Base-by-base conservation (phyloP, 306 rosid genomes). In the Quercus mongolica region DNA sequence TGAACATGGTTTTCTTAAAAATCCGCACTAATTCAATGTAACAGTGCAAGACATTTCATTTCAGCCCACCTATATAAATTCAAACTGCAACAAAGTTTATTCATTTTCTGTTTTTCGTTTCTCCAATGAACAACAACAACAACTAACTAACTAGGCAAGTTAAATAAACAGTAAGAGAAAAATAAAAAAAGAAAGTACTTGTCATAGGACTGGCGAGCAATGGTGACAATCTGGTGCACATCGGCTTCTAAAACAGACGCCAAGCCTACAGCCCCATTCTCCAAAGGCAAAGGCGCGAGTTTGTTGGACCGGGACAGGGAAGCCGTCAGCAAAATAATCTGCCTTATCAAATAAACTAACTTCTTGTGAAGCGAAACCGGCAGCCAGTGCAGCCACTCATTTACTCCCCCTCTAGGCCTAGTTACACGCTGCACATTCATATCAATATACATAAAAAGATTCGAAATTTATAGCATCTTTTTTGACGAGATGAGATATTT, bases 301-400 rank as follows among this genome's bases (percentile, higher is more conserved):
- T 83, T 90, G 65, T 76, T 83, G 54, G 83, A 76, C 56, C 80
- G 87, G 64, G 90, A 87, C 75, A 38, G 44, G 10, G 44, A 38
- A 38, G 44, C 44, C 44, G 77, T 87, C 63, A 83, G 64, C 67
- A 83, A 35, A 73, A 88, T 13, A 38, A 94, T 58, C 74, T 57
- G 84, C 80, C 87, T 82, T 51, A 90, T 70, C 82, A 94, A 31
- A 81, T 80, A 87, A 81, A 88, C 54, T 61, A 94, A 64, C 56
- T 77, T 90, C 77, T 90, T 92, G 84, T 94, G 97, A 62, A 91
- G 61, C 38, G 94, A 90, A 69, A 94, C 95, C 0, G 99, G 97
- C 82, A 94, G 94, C 99, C 99, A 92, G 76, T 86, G 97, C 68
- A 94, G 95, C 95, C 95, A 94, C 71, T 90, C 89, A 78, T 92